A percentile compares a stretch with the other conserved stretches of the same genome.
Evolutionary conservation across 2,329 filamentous ascomycete species (phyloP).

Genomic region (Claviceps arundinis): DNA sequence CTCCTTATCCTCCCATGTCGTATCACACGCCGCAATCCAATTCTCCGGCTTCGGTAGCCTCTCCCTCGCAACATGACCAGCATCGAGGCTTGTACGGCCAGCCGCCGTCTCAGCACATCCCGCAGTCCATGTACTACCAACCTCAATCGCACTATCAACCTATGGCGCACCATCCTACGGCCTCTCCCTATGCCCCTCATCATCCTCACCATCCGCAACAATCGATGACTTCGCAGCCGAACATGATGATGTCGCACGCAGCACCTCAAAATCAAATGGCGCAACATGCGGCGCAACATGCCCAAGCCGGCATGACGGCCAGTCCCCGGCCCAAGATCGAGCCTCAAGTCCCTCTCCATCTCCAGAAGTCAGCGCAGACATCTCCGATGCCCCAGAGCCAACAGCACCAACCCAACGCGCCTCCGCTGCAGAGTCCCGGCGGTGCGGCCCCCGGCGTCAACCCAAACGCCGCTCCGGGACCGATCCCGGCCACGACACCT

Average conservation of each 20-base stretch:
- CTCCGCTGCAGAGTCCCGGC: conserved; percentile 26
- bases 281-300: conserved; percentile 44
- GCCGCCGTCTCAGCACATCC: conserved; percentile 63
- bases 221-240: conserved; percentile 50
- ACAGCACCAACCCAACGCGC: conserved; percentile 24
- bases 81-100: conserved; percentile 79
- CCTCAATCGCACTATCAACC: conserved; percentile 50
- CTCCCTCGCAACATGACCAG: conserved; percentile 77
- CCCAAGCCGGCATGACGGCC: conserved; percentile 41
- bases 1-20: conserved; percentile 72
- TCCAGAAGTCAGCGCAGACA: conserved; percentile 38
- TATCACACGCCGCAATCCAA: conserved; percentile 94
- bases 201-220: conserved; percentile 32
- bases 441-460: conserved; percentile 45
- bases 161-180: conserved; percentile 48
- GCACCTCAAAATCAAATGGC: conserved; percentile 43
- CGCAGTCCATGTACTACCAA: conserved; percentile 66
- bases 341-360: conserved; percentile 45
- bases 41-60: conserved; percentile 85
- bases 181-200: conserved; percentile 45
- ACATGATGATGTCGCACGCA: conserved; percentile 53
- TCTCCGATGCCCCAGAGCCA: conserved; percentile 28
- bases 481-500: conserved; percentile 91
- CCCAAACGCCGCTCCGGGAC: conserved; percentile 83
- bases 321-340: conserved; percentile 53